A percentile compares a stretch with the other conserved stretches of the same genome.
Conservation (phyloP, 2,329 filamentous ascomycete genomes). For the Penicillium occitanis region DNA sequence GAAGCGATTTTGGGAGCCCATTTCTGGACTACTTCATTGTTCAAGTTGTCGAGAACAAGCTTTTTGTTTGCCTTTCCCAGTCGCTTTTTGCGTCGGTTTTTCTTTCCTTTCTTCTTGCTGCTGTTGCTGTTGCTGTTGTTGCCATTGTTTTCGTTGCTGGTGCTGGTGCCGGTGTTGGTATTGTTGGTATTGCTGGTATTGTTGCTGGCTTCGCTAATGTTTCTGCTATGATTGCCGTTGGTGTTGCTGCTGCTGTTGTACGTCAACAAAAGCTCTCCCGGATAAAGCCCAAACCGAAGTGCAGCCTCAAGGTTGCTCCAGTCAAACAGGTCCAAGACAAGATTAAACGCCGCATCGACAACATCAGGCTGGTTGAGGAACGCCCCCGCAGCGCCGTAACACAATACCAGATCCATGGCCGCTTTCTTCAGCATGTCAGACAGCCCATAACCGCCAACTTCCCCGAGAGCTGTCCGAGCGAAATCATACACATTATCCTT, state of each 20-base stretch:
- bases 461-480: conserved; percentile 23
- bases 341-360: conserved; percentile 28
- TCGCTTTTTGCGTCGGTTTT: background rate
- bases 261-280: conserved; percentile 27
- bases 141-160: background rate
- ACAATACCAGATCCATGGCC: conserved; percentile 32
- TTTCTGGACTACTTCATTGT: conserved; percentile 4
- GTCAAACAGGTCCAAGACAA: conserved; percentile 28
- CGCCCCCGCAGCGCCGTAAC: conserved; percentile 33
- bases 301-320: conserved; percentile 34
- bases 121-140: background rate
- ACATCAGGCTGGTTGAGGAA: conserved; percentile 31
- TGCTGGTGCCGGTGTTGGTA: background rate
- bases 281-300: conserved; percentile 30
- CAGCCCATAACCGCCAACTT: conserved; percentile 2
- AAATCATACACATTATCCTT: conserved; percentile 21
- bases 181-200: conserved; percentile 4
- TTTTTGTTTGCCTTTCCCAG: conserved; percentile 1
- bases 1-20: conserved; percentile 23
- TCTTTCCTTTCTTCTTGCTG: conserved; percentile 2
- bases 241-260: background rate
- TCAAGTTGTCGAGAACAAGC: conserved; percentile 20
- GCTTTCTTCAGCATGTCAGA: conserved; percentile 25
- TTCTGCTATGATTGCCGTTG: background rate
- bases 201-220: background rate